Evolutionary conservation across 2,329 filamentous ascomycete species (phyloP).

Genomic region (Aureobasidium sp.): DNA sequence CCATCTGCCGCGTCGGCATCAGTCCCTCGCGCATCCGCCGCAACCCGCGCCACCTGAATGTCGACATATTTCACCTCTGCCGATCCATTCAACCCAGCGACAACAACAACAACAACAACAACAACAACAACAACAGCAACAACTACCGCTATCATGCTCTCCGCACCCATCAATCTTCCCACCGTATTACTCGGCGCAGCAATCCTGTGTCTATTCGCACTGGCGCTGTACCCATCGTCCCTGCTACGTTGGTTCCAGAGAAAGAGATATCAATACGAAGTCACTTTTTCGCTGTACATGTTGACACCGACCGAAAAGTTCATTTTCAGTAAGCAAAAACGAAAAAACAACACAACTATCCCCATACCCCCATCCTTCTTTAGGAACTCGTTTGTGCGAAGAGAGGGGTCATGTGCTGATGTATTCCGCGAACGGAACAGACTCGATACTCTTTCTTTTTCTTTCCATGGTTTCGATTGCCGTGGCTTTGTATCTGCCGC

Average conservation of each 20-base stretch:
- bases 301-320: constrained; percentile 93
- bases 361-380: constrained; percentile 19
- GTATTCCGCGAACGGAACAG: constrained; percentile 40
- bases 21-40: no score
- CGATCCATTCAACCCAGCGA: not conserved
- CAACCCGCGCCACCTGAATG: not conserved
- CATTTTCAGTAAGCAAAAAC: constrained; percentile 82
- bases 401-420: no score
- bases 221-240: constrained; percentile 42
- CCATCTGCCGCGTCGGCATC: no score
- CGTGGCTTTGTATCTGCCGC: constrained; percentile 83
- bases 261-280: constrained; percentile 98
- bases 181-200: constrained; percentile 62
- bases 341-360: not conserved
- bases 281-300: constrained; percentile 96
- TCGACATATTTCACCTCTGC: not conserved
- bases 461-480: constrained; percentile 80
- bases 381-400: not conserved
- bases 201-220: constrained; percentile 44
- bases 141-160: constrained; percentile 7
- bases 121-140: not conserved
- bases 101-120: not conserved
- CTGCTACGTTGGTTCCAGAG: constrained; percentile 80
- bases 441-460: constrained; percentile 86
- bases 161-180: constrained; percentile 24